Evolutionary conservation across 2,329 filamentous ascomycete species (phyloP).

Genomic region (Diaporthe sp.): DNA sequence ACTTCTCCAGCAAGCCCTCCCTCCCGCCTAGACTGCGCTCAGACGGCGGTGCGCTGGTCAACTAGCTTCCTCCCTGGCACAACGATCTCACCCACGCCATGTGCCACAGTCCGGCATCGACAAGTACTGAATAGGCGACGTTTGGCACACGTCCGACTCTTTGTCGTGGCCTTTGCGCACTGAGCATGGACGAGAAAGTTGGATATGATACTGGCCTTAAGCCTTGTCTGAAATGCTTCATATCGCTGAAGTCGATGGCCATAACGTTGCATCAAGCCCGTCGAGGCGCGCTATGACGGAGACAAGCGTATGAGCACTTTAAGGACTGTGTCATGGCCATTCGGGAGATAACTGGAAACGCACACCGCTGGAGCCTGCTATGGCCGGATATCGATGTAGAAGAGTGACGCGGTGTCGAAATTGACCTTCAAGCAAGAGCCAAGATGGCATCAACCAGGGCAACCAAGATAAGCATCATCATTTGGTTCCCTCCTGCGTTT

Average conservation of each 20-base stretch:
- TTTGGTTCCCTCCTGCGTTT: conserved; percentile 60
- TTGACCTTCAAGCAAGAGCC: conserved; percentile 41
- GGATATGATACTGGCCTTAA: neutral
- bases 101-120: neutral
- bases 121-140: neutral
- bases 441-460: conserved; percentile 34
- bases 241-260: conserved; percentile 15
- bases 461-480: conserved; percentile 45
- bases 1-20: neutral
- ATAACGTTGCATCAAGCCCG: conserved; percentile 5
- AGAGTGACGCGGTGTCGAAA: conserved; percentile 42
- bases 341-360: neutral
- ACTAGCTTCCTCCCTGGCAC: neutral
- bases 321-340: neutral
- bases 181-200: conserved; percentile 11
- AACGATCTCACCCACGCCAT: neutral
- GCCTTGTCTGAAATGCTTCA: conserved; percentile 13
- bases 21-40: conserved; percentile 11
- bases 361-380: conserved; percentile 23
- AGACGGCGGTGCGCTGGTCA: conserved; percentile 4
- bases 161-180: neutral
- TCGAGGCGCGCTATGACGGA: conserved; percentile 3
- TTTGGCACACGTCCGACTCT: neutral
- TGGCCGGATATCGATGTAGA: conserved; percentile 35
- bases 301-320: conserved; percentile 14